Base-by-base conservation (phyloP, 495 filamentous ascomycete genomes). In the Hyphodiscus hymeniophilus region DNA sequence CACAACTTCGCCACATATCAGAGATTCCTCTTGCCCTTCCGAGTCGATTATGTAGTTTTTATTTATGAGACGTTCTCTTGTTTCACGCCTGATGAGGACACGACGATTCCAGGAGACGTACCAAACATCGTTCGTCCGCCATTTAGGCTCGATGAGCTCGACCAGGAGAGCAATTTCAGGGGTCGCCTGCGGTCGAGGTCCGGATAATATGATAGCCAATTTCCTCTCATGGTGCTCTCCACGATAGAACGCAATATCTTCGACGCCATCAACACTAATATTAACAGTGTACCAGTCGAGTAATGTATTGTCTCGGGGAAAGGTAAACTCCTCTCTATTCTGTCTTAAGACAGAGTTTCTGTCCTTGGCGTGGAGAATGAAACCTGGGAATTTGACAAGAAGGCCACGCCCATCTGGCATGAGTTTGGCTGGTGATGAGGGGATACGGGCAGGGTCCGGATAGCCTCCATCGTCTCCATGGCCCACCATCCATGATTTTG, bases 351-450 rank as follows among this genome's bases (percentile, higher is more conserved):
- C 39, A 8, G 35, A 16, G 8, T 2, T 15, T 3, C 32, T 8
- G 16, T 17, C 21, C 18, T 47, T 15, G n/a, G 20, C 18, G 23
- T 48, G 45, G 16, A 48, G 35, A 11, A 40, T 20, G n/a, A 48
- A 48, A 8, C 45, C 45, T 20, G 45, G 45, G 23, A 40, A 48
- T 31, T 40, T 35, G 16, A 48, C 45, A 5, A 40, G 5, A 21
- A 48, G 26, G 2, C 45, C 45, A 24, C 38, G 30, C 2, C n/a
- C 13, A 22, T 20, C 35, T 38, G 39, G 26, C 21, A 16, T 31
- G 28, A 35, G 17, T 18, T n/a, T 36, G 16, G 6, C 6, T 28
- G 10, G 26, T 3, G 44, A 17, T 17, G 26, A n/a, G 16, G 13
- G 3, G 7, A 40, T 31, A 30, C 2, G 31, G n/a, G 13, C 23